Conservation (phyloP, 1,284 basidiomycete genomes). For the Athelia psychrophila region DNA sequence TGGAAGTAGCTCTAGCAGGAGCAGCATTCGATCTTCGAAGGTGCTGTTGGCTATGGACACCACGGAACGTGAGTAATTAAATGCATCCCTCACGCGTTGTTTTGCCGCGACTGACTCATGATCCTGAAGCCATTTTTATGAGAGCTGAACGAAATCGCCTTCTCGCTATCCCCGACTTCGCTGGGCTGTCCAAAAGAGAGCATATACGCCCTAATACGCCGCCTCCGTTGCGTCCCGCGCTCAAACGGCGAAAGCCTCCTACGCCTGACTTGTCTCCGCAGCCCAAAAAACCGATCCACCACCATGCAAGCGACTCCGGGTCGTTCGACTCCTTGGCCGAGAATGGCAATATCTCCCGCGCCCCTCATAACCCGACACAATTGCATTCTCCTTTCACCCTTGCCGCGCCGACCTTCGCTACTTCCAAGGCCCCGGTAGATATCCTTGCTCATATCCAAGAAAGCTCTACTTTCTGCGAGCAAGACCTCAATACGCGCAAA, state of each 20-base stretch:
- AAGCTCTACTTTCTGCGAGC: too few species aligned
- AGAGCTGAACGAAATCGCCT: slow-evolving; percentile 39
- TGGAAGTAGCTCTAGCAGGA: neutral
- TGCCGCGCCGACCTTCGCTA: too few species aligned
- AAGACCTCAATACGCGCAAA: too few species aligned
- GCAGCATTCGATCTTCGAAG: neutral
- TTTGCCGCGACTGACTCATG: neutral
- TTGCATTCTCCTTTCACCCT: too few species aligned
- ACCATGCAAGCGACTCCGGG: too few species aligned
- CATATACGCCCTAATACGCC: neutral
- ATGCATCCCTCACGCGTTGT: neutral
- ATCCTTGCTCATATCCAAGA: too few species aligned
- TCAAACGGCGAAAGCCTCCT: neutral
- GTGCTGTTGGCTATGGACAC: neutral
- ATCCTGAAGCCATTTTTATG: slow-evolving; percentile 31
- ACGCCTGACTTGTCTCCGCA: neutral
- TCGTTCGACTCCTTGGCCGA: too few species aligned
- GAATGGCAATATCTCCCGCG: too few species aligned
- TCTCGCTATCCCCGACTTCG: slow-evolving; percentile 42
- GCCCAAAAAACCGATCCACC: too few species aligned
- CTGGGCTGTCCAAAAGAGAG: slow-evolving; percentile 29
- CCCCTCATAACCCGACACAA: too few species aligned
- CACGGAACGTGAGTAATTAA: neutral
- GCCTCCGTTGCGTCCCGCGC: neutral
- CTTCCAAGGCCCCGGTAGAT: too few species aligned